Conservation (phyloP, 2,329 filamentous ascomycete species). For the Tolypocladium guangdongense region DNA sequence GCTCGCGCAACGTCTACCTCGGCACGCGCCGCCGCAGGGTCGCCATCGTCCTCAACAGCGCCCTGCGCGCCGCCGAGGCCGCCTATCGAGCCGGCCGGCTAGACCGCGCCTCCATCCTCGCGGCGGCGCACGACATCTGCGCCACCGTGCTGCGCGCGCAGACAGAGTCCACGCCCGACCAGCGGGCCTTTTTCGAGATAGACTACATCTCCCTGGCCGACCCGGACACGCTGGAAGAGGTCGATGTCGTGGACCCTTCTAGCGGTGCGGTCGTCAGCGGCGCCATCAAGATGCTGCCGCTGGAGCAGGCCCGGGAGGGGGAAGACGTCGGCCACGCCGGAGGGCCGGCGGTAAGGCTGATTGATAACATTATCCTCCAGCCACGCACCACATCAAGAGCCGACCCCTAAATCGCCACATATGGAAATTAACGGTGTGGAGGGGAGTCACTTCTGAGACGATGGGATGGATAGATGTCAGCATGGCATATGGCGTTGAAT, state of each 20-base stretch:
- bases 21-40: constrained; percentile 61
- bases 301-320: constrained; percentile 56
- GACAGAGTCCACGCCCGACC: constrained; percentile 40
- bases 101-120: constrained; percentile 57
- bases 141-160: constrained; percentile 49
- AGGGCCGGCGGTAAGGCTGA: constrained; percentile 70
- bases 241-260: constrained; percentile 56
- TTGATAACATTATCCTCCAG: constrained; percentile 80
- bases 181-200: constrained; percentile 65
- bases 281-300: constrained; percentile 77
- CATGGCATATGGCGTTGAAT: background rate
- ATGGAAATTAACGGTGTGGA: background rate
- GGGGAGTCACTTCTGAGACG: background rate
- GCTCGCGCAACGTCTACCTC: constrained; percentile 88
- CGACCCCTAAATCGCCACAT: background rate
- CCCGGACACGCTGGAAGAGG: constrained; percentile 69
- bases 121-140: constrained; percentile 53
- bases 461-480: background rate
- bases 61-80: constrained; percentile 59
- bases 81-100: constrained; percentile 45
- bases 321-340: constrained; percentile 68
- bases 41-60: constrained; percentile 60
- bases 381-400: background rate
- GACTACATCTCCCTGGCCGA: constrained; percentile 92
- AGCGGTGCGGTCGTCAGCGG: constrained; percentile 79